phyloP scores from a whole-genome alignment of 805 yeast genomes.

The Ogataea nitratoaversa region DNA sequence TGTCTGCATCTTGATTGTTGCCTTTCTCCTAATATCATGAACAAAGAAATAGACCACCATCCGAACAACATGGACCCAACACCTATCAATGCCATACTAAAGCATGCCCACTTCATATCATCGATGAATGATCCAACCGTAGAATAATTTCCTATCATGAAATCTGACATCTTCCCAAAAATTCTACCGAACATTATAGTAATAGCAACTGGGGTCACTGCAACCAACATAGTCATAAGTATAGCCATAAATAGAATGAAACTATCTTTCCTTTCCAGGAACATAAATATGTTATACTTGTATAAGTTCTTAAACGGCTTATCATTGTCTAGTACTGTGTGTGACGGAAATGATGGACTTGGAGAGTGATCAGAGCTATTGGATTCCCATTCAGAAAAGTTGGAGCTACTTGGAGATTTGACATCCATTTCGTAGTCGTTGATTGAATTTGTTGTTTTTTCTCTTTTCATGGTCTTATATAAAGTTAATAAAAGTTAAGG shows the following conservation, averaged over 20 bases:
- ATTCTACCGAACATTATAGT: conserved; percentile 65
- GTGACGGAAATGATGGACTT: background rate
- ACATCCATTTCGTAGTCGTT: background rate
- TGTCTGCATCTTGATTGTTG: conserved; percentile 58
- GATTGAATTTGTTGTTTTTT: background rate
- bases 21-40: conserved; percentile 70
- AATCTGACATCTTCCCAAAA: conserved; percentile 42
- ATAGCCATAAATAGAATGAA: conserved; percentile 17
- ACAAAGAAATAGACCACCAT: conserved; percentile 54
- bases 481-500: no score
- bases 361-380: no score
- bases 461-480: background rate
- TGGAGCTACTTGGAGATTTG: background rate
- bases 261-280: conserved; percentile 23
- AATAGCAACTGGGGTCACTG: conserved; percentile 55
- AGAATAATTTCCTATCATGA: conserved; percentile 30
- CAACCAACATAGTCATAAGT: conserved; percentile 39
- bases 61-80: conserved; percentile 38
- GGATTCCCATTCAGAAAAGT: no score
- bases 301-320: background rate
- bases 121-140: conserved; percentile 28
- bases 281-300: conserved; percentile 18
- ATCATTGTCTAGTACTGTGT: background rate
- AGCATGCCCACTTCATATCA: conserved; percentile 32
- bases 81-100: conserved; percentile 43